phyloP scores from a whole-genome alignment of 2,329 filamentous ascomycete genomes.

The Ascosphaera pollenicola region DNA sequence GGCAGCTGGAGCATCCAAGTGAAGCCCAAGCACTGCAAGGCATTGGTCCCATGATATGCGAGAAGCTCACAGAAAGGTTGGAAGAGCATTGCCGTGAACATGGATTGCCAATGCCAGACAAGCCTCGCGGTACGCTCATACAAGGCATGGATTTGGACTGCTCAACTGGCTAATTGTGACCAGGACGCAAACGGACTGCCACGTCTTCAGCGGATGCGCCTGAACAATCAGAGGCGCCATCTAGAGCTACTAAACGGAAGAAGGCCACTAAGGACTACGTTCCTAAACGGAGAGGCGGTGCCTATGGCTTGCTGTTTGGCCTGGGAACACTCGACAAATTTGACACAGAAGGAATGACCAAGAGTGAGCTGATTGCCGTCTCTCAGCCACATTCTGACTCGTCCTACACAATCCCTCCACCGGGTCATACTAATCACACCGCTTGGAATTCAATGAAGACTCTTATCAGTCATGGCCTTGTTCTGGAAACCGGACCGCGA shows the following conservation, averaged over 20 bases:
- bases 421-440: slow-evolving; percentile 50
- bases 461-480: slow-evolving; percentile 47
- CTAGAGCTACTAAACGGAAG: slow-evolving; percentile 20
- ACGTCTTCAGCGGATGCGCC: slow-evolving; percentile 11
- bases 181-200: slow-evolving; percentile 12
- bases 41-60: slow-evolving; percentile 49
- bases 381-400: slow-evolving; percentile 52
- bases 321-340: slow-evolving; percentile 38
- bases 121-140: slow-evolving; percentile 16
- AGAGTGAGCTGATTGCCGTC: slow-evolving; percentile 42
- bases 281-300: slow-evolving; percentile 47
- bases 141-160: background rate
- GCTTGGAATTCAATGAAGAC: slow-evolving; percentile 73
- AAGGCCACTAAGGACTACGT: slow-evolving; percentile 46
- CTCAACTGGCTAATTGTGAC: slow-evolving; percentile 5
- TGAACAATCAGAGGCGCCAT: slow-evolving; percentile 12
- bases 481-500: slow-evolving; percentile 42
- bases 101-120: slow-evolving; percentile 44
- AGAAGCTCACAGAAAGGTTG: slow-evolving; percentile 39
- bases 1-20: slow-evolving; percentile 48
- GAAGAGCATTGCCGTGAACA: slow-evolving; percentile 39
- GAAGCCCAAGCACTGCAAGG: slow-evolving; percentile 52
- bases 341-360: slow-evolving; percentile 36
- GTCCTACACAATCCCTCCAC: slow-evolving; percentile 46
- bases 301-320: slow-evolving; percentile 49